Percentiles rank a stretch among this genome's conserved stretches.
These are phyloP conservation scores for Wickerhamomyces sp. DNA, from an alignment of 1,139 yeast species.

Conservation along the genomic window DNA sequence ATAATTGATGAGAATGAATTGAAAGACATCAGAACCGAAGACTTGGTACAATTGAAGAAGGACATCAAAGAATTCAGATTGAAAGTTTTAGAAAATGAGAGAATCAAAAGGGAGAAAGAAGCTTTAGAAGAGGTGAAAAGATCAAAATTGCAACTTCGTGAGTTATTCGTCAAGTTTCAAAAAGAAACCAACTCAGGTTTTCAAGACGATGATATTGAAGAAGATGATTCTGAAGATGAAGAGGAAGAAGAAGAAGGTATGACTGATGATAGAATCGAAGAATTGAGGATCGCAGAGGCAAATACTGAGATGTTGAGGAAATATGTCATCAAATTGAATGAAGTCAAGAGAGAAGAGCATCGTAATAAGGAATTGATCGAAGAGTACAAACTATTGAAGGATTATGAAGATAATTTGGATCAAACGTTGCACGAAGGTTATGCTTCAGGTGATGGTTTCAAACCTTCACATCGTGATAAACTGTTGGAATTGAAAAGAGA, in stretches of 20 bases:
- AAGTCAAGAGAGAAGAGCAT: conserved; percentile 22
- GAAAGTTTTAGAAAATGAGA: conserved; percentile 53
- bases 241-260: conserved; percentile 25
- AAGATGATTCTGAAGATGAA: conserved; percentile 19
- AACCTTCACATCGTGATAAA: conserved; percentile 16
- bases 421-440: conserved; percentile 15
- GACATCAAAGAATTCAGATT: conserved; percentile 62
- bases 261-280: conserved; percentile 25
- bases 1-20: conserved; percentile 57
- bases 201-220: conserved; percentile 22
- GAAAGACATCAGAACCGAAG: conserved; percentile 55
- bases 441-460: conserved; percentile 13
- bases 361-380: conserved; percentile 19
- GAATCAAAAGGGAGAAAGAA: conserved; percentile 49
- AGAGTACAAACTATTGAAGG: conserved; percentile 21
- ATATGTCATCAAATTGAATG: conserved; percentile 22
- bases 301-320: conserved; percentile 21
- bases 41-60: conserved; percentile 51
- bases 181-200: conserved; percentile 17
- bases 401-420: conserved; percentile 16
- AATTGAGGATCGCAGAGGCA: conserved; percentile 19
- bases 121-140: conserved; percentile 46
- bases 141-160: conserved; percentile 46
- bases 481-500: conserved; percentile 19
- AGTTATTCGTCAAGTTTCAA: conserved; percentile 44